Evolutionary conservation across 129 eudicot species (phyloP).

Genomic region (Flaveria ramosissima): DNA sequence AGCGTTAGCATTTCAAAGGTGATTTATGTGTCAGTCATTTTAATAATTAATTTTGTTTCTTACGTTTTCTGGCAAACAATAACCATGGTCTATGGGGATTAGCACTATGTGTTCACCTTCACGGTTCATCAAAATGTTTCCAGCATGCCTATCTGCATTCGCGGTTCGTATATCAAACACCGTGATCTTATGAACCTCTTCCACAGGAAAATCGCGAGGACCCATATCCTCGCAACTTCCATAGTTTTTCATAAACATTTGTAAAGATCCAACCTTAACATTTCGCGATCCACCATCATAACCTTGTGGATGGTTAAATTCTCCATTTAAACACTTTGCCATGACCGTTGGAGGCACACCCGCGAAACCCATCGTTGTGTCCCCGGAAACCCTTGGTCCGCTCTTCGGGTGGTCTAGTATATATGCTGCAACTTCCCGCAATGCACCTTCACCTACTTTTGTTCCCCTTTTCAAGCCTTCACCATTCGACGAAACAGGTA

Average conservation of each 20-base stretch:
- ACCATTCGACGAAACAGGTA: slow-evolving; percentile 52
- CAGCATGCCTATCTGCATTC: slow-evolving; percentile 71
- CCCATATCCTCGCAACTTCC: slow-evolving; percentile 84
- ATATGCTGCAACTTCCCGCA: slow-evolving; percentile 67
- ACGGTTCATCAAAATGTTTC: slow-evolving; percentile 54
- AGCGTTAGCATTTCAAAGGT: too few species aligned
- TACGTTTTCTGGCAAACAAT: slow-evolving; percentile 68
- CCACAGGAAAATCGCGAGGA: slow-evolving; percentile 59
- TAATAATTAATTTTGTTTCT: slow-evolving; percentile 8
- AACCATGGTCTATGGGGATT: slow-evolving; percentile 69
- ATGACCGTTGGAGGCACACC: slow-evolving; percentile 69
- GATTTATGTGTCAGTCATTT: too few species aligned
- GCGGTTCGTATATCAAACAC: slow-evolving; percentile 70
- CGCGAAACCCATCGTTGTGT: slow-evolving; percentile 48
- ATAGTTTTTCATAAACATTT: slow-evolving; percentile 59
- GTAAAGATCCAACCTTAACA: slow-evolving; percentile 57
- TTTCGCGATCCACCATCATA: slow-evolving; percentile 40
- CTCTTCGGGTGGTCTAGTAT: slow-evolving; percentile 60
- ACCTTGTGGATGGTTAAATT: slow-evolving; percentile 55
- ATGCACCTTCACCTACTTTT: slow-evolving; percentile 71
- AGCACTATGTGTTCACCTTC: slow-evolving; percentile 42
- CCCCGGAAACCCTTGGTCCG: slow-evolving; percentile 31
- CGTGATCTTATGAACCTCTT: slow-evolving; percentile 67
- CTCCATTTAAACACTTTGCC: slow-evolving; percentile 54
- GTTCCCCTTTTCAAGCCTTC: slow-evolving; percentile 71